Percentiles rank a stretch among this genome's conserved stretches.
Conservation (phyloP, 768 basidiomycete species). For the Plicaturopsis crispa region DNA sequence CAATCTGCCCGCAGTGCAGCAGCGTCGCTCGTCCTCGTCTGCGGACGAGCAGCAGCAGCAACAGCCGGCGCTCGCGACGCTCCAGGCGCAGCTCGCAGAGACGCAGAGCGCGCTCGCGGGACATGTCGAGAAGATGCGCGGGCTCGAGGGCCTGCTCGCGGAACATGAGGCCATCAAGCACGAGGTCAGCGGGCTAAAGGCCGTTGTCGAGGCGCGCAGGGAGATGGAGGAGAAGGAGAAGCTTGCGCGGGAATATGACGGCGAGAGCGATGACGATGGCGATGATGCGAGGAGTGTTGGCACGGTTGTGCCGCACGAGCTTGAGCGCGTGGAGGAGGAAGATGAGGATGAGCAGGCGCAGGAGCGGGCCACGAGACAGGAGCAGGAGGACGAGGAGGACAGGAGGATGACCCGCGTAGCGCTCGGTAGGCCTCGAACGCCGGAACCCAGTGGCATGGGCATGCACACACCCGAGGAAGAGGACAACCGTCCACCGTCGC, state of each 20-base stretch:
- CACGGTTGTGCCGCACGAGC: conserved; percentile 62
- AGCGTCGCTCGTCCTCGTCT: background rate
- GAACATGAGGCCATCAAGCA: conserved; percentile 82
- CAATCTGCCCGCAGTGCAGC: background rate
- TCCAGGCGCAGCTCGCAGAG: conserved; percentile 79
- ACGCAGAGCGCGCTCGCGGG: conserved; percentile 72
- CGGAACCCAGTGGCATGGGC: conserved; percentile 65
- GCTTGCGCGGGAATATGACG: conserved; percentile 11
- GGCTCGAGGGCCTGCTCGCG: conserved; percentile 70
- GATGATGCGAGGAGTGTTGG: conserved; percentile 67
- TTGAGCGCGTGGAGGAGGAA: conserved; percentile 70
- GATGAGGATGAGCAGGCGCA: conserved; percentile 54
- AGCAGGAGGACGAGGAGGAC: conserved; percentile 32
- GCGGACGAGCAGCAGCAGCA: background rate
- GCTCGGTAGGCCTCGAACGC: conserved; percentile 68
- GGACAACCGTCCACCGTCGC: too few species aligned
- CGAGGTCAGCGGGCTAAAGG: conserved; percentile 44
- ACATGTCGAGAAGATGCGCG: conserved; percentile 75
- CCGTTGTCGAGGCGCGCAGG: background rate
- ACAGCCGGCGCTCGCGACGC: conserved; percentile 31
- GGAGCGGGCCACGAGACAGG: background rate
- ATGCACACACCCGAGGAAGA: conserved; percentile 13
- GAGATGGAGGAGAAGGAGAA: background rate
- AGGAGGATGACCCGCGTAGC: conserved; percentile 31
- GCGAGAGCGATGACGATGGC: conserved; percentile 36